Evolutionary conservation across 805 yeast genomes (phyloP).

Genomic region (Lipomyces orientalis): DNA sequence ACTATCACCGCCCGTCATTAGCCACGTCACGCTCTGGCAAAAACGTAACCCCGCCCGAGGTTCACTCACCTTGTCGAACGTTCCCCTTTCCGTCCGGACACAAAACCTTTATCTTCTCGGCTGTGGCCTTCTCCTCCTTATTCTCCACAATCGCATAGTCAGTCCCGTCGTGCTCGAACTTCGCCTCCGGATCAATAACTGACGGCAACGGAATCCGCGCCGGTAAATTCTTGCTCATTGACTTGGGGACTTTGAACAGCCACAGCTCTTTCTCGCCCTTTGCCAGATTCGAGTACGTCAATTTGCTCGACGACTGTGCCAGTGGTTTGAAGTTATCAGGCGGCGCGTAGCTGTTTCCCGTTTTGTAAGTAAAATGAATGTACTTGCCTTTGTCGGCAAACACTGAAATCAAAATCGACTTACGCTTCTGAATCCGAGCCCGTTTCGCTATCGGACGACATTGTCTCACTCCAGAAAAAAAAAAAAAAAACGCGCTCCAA

Average conservation of each 20-base stretch:
- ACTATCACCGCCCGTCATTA: background rate
- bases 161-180: constrained; percentile 16
- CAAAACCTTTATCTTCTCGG: constrained; percentile 21
- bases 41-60: background rate
- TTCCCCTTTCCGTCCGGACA: constrained; percentile 14
- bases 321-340: constrained; percentile 24
- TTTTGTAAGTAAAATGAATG: background rate
- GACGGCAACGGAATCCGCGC: constrained; percentile 17
- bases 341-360: constrained; percentile 15
- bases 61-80: constrained; percentile 2
- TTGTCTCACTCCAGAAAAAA: background rate
- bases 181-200: constrained; percentile 4
- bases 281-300: constrained; percentile 13
- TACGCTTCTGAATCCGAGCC: background rate
- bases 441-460: background rate
- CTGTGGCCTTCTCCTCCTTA: constrained; percentile 18
- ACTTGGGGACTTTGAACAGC: constrained; percentile 28
- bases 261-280: constrained; percentile 23
- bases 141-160: constrained; percentile 21
- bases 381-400: too few species aligned
- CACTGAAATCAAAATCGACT: too few species aligned
- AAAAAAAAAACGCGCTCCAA: too few species aligned
- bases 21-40: background rate
- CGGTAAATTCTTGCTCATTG: constrained; percentile 7
- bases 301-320: constrained; percentile 6